Evolutionary conservation across 768 basidiomycete genomes (phyloP).

Genomic region (Boletus pseudo-olivaceus): DNA sequence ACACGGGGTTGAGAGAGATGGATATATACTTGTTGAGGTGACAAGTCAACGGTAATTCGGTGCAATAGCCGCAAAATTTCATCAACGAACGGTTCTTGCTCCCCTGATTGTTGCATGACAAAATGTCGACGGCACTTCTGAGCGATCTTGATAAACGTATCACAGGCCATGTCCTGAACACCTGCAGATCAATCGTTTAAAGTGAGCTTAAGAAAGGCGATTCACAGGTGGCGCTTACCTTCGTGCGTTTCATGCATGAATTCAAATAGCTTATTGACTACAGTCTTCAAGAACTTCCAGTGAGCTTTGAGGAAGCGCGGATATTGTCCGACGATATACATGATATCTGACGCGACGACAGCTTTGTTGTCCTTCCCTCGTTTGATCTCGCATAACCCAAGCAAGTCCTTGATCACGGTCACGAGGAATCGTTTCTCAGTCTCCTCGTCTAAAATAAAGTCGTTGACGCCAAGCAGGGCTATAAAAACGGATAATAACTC

Average conservation of each 20-base stretch:
- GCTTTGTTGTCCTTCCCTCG: slow-evolving; percentile 99
- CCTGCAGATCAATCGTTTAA: slow-evolving; percentile 41
- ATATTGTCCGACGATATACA: slow-evolving; percentile 99
- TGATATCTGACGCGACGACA: slow-evolving; percentile 92
- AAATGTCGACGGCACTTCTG: slow-evolving; percentile 98
- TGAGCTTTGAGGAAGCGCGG: slow-evolving; percentile 99
- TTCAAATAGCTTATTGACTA: slow-evolving; percentile 98
- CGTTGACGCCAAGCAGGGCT: background rate
- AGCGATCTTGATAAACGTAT: slow-evolving; percentile 99
- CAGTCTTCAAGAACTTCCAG: slow-evolving; percentile 99
- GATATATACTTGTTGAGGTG: slow-evolving; percentile 68
- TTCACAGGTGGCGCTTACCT: slow-evolving; percentile 40
- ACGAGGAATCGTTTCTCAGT: slow-evolving; percentile 99
- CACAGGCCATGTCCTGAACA: slow-evolving; percentile 99
- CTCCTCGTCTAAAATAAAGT: slow-evolving; percentile 73
- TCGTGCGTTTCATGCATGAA: slow-evolving; percentile 99
- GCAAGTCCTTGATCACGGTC: slow-evolving; percentile 96
- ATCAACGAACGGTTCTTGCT: slow-evolving; percentile 96
- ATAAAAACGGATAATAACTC: slow-evolving; percentile 32
- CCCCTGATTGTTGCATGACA: slow-evolving; percentile 97
- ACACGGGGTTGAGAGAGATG: background rate
- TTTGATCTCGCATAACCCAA: slow-evolving; percentile 98
- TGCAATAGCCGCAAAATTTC: slow-evolving; percentile 92
- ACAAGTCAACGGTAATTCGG: slow-evolving; percentile 90
- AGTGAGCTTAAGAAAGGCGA: slow-evolving; percentile 1